Base-by-base conservation (phyloP, 495 filamentous ascomycete genomes). In the Cryomyces antarcticus region DNA sequence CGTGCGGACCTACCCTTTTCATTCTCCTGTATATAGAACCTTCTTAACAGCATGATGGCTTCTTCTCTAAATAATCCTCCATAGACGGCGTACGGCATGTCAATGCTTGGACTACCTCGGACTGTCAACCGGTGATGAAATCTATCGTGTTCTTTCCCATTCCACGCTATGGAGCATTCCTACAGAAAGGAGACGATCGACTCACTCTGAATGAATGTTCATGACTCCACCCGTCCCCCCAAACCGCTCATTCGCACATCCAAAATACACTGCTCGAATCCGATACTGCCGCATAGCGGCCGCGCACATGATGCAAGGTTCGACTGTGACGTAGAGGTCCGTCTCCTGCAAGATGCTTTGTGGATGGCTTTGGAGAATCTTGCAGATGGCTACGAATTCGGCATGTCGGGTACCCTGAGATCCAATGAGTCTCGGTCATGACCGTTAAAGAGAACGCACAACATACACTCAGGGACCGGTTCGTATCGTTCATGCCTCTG, bases 301-400 rank as follows among this genome's bases (percentile, higher is more conserved):
- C 2, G 89, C 88, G 54, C 89, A 97, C 89, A 97, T 97, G 52
- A 97, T 77, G 57, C 89, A 97, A 2, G 89, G 89, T 57, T 97
- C 89, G 40, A 96, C 87, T 0, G 89, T 96, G 30, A 97, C 89
- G 57, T 97, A 97, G 29, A 96, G 71, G 51, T 79, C 75, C 36
- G 79, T 83, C 34, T 80, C 70, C 28, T 59, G 54, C 49, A 96
- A 65, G 42, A 82, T 65, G 6, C 64, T 67, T 5, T 67, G 64
- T 6, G 74, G 70, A 51, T 80, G 58, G 10, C 50, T 60, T 39
- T 60, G 57, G 9, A 82, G 65, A 46, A 80, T 68, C 34, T 69
- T 56, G 37, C 71, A 72, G 30, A 97, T 69, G 13, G 83, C 89
- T 54, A 94, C 68, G 51, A 95, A 86, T 54, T 97, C 89, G 35